phyloP scores from a whole-genome alignment of 768 basidiomycete species.

The Suillus hirtellus region DNA sequence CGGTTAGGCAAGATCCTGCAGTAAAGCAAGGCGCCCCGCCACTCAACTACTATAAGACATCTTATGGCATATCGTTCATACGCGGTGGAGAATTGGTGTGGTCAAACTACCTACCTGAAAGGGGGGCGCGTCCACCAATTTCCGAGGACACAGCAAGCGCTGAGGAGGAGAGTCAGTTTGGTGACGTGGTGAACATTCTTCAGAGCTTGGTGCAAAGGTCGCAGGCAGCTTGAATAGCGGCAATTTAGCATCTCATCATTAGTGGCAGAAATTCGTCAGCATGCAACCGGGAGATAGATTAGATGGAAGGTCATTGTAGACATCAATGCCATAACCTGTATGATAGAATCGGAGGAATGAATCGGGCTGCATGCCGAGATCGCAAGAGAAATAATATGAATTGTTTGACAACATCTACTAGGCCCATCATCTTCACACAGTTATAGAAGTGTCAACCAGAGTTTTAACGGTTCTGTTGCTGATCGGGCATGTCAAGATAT shows the following conservation, averaged over 20 bases:
- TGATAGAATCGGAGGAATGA: not conserved
- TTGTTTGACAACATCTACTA: not conserved
- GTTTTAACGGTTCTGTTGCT: not conserved
- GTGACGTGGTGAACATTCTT: conserved; percentile 68
- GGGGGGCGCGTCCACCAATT: conserved; percentile 40
- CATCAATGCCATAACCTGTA: not conserved
- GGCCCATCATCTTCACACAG: not conserved
- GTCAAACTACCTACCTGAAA: conserved; percentile 44
- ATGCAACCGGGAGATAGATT: not conserved
- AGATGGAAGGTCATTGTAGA: not conserved
- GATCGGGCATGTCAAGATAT: not conserved
- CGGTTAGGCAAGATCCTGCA: not conserved
- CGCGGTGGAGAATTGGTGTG: conserved; percentile 1
- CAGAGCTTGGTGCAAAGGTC: conserved; percentile 36
- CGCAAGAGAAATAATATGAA: not conserved
- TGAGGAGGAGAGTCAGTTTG: conserved; percentile 68
- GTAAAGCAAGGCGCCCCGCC: conserved; percentile 3
- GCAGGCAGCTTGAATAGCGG: conserved; percentile 19
- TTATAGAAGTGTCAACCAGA: not conserved
- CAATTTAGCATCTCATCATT: too few relatives aligned
- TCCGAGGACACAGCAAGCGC: conserved; percentile 52
- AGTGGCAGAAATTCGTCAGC: not conserved
- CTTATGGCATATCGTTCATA: not conserved
- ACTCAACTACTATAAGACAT: conserved; percentile 4
- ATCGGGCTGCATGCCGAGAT: not conserved